Evolutionary conservation across 2,329 filamentous ascomycete species (phyloP).

Genomic region (Phoma sp.): DNA sequence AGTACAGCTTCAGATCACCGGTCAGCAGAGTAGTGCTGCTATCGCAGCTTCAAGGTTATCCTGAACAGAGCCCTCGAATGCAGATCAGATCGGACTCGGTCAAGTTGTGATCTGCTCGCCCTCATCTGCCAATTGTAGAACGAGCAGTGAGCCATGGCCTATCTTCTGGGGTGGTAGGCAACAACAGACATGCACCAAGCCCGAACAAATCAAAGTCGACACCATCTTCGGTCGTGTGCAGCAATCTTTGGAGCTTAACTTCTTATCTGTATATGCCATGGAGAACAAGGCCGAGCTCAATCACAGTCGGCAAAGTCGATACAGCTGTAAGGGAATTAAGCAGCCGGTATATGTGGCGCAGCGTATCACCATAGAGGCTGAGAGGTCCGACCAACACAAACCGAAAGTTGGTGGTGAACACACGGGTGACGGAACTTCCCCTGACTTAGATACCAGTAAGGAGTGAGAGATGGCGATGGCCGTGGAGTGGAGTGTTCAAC

Average conservation of each 20-base stretch:
- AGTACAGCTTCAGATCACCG: not conserved
- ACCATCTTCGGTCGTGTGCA: not conserved
- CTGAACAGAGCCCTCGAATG: not conserved
- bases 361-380: not conserved
- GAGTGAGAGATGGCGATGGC: not conserved
- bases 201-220: not conserved
- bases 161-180: not conserved
- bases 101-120: not conserved
- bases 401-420: not conserved
- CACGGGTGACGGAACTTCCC: not conserved
- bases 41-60: not conserved
- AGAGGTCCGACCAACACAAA: not conserved
- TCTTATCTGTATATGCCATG: not conserved
- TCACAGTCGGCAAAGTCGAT: not conserved
- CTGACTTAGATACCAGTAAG: constrained; percentile 6
- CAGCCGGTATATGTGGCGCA: not conserved
- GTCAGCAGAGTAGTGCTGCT: not conserved
- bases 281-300: constrained; percentile 1
- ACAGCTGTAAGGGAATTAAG: not conserved
- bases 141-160: not conserved
- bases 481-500: not conserved
- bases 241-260: not conserved
- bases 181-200: not conserved
- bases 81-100: not conserved
- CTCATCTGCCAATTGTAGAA: not conserved